A percentile compares a stretch with the other conserved stretches of the same genome.
Evolutionary conservation across 2,329 filamentous ascomycete genomes (phyloP).

Genomic region (Claviceps sp.): DNA sequence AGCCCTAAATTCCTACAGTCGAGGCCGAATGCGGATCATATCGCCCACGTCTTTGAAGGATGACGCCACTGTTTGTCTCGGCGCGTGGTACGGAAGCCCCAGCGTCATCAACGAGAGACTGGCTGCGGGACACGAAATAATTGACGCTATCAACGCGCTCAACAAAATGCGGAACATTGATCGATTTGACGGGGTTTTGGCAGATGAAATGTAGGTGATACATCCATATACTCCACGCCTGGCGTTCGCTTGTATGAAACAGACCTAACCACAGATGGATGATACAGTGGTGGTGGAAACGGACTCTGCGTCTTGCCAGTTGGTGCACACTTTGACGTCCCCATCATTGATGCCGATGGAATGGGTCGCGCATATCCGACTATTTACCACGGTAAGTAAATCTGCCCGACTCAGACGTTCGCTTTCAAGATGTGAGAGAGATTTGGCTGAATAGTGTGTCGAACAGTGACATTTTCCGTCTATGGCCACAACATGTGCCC

Average conservation of each 20-base stretch:
- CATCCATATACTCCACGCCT: background rate
- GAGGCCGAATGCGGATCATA: slow-evolving; percentile 26
- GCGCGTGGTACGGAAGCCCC: slow-evolving; percentile 31
- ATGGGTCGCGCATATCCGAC: slow-evolving; percentile 27
- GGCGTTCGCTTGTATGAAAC: background rate
- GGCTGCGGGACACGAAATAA: slow-evolving; percentile 22
- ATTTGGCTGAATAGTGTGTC: background rate
- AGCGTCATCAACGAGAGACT: slow-evolving; percentile 26
- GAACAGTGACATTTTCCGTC: slow-evolving; percentile 22
- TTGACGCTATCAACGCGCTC: slow-evolving; percentile 22
- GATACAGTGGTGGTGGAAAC: slow-evolving; percentile 23
- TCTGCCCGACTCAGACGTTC: too few relatives aligned
- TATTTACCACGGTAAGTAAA: slow-evolving; percentile 18
- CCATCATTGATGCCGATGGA: slow-evolving; percentile 23
- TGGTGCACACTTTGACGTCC: slow-evolving; percentile 21
- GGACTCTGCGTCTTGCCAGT: slow-evolving; percentile 22
- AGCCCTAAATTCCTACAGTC: slow-evolving; percentile 18
- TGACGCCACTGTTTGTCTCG: slow-evolving; percentile 25
- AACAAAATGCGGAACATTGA: slow-evolving; percentile 18
- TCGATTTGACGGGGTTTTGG: slow-evolving; percentile 20
- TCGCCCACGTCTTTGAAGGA: slow-evolving; percentile 23
- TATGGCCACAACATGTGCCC: slow-evolving; percentile 24
- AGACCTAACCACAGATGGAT: background rate
- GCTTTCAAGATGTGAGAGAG: too few relatives aligned
- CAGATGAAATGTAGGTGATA: slow-evolving; percentile 24